phyloP scores from a whole-genome alignment of 2,329 filamentous ascomycete genomes.

The Diaporthe australafricana region DNA sequence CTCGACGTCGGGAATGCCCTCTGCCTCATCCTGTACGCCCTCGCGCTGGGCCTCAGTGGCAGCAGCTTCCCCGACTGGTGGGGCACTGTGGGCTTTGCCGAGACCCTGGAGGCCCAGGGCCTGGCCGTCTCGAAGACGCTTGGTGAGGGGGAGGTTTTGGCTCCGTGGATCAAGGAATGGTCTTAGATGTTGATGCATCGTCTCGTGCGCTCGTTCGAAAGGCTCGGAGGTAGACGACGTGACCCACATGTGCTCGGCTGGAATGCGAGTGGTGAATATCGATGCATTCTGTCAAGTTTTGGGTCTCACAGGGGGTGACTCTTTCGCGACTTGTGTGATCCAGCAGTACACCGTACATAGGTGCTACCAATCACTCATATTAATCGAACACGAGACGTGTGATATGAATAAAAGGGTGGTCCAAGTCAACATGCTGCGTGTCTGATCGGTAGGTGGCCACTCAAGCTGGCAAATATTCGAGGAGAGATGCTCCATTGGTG shows the following conservation, averaged over 20 bases:
- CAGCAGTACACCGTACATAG: no score
- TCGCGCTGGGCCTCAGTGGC: conserved; percentile 11
- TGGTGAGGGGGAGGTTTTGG: conserved; percentile 3
- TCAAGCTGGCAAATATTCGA: neutral
- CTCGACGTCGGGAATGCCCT: conserved; percentile 25
- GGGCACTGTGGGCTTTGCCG: neutral
- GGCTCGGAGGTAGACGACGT: no score
- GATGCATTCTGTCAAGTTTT: neutral
- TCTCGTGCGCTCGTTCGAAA: neutral
- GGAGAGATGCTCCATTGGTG: neutral
- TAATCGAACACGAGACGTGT: no score
- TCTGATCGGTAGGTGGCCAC: no score
- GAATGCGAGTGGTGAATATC: neutral
- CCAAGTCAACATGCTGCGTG: no score
- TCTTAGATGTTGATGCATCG: neutral
- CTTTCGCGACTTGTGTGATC: neutral
- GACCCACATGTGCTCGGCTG: neutral
- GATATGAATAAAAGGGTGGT: no score
- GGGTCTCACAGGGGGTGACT: neutral
- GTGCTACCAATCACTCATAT: no score
- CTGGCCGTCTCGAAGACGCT: conserved; percentile 13
- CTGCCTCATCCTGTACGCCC: conserved; percentile 25
- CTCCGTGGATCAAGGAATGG: conserved; percentile 16
- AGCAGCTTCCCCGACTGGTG: conserved; percentile 15
- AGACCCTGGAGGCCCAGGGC: neutral